Evolutionary conservation across 495 filamentous ascomycete genomes (phyloP), one percentile per base, ranked within the genome.

Genomic region (Aspergillus ellipticus): DNA sequence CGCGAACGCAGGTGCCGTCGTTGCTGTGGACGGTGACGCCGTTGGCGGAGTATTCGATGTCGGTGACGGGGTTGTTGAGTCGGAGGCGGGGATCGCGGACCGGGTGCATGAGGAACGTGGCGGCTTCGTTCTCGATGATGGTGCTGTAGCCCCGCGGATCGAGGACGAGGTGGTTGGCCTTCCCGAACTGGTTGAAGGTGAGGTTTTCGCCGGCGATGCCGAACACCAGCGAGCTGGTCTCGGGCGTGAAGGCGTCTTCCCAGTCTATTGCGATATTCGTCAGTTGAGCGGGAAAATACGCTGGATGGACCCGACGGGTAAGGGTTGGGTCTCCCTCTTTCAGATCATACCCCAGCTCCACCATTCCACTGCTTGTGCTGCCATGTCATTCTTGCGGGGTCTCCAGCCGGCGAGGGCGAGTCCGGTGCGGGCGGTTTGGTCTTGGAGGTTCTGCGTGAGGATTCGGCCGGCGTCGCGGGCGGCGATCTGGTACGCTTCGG

Each of bases 101-200:
- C 3, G n/a, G 42, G 3, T 69, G 8, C 33, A 5, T 71, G 6
- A 89, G 74, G 63, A 88, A 87, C 1, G 80, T 82, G 4, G 73
- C 73, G n/a, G 86, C 87, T 57, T 88, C 80, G 28, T 78, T 74
- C 19, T 79, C 69, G 48, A 90, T 78, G 42, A 84, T 81, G 35
- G 74, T 62, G 62, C 82, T 86, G 69, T 83, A 90, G n/a, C 88
- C 88, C 3, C 83, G 76, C 35, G 80, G 79, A 64, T 91, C 88
- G 54, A 75, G 72, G 21, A 88, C 85, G 55, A 81, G 85, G 66
- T 89, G 85, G 63, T 89, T 89, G 28, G 75, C 77, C 9, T 82
- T 78, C 17, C 74, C 77, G 53, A 71, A 80, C 49, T 75, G 70
- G 61, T 79, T 74, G 56, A 73, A 79, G 6, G 76, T 78, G 6